Evolutionary conservation across 208 protist species (phyloP).

Genomic region (Vickermania spadyakhi): DNA sequence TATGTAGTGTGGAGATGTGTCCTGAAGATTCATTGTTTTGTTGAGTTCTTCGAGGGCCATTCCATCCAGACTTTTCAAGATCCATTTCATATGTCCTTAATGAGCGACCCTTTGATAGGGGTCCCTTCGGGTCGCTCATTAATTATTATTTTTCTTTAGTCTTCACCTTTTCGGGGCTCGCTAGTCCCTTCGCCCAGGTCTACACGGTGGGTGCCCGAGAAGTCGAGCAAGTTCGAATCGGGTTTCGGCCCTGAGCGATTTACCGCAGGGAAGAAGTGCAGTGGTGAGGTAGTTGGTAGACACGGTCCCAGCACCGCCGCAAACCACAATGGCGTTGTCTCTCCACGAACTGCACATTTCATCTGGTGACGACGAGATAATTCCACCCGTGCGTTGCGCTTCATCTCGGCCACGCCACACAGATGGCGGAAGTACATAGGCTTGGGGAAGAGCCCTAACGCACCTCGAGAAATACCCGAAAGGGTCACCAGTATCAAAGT

Average conservation of each 20-base stretch:
- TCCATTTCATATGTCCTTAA: too few species aligned
- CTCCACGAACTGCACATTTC: background rate
- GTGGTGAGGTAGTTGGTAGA: background rate
- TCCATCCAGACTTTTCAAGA: too few species aligned
- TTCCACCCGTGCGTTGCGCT: background rate
- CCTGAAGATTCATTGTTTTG: too few species aligned
- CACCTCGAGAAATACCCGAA: background rate
- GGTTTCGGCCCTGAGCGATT: background rate
- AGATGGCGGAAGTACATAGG: background rate
- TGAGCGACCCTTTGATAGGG: too few species aligned
- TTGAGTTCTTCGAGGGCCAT: too few species aligned
- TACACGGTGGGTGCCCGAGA: too few species aligned
- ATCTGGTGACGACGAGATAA: background rate
- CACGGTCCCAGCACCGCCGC: background rate
- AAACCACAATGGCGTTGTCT: background rate
- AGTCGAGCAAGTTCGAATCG: too few species aligned
- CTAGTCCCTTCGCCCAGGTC: too few species aligned
- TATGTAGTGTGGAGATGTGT: too few species aligned
- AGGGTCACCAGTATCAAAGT: background rate
- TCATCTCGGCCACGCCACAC: background rate
- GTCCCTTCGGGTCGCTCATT: too few species aligned
- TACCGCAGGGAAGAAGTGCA: background rate
- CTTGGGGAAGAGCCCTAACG: background rate
- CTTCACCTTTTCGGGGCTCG: too few species aligned
- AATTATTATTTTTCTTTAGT: too few species aligned